Evolutionary conservation across 2,329 filamentous ascomycete genomes (phyloP).

Genomic region (Fusarium sororula): DNA sequence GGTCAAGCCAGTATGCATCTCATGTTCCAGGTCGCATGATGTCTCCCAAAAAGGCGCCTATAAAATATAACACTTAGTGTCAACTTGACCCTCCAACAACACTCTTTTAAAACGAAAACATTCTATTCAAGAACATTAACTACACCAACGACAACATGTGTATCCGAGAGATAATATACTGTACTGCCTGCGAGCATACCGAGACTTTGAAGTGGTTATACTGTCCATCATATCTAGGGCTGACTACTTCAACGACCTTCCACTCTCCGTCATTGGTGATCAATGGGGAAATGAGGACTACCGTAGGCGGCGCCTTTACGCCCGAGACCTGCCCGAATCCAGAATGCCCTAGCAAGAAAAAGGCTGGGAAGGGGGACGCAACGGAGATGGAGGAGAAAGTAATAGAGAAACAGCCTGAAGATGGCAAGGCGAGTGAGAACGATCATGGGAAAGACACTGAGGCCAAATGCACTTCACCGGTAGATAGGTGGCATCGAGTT

Average conservation of each 20-base stretch:
- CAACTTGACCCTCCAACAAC: not conserved
- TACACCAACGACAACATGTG: not conserved
- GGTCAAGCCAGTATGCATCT: accelerated
- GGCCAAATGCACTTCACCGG: not conserved
- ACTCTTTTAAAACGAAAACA: accelerated
- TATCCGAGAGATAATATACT: not conserved
- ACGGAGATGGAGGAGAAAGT: not conserved
- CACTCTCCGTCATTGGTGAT: not conserved
- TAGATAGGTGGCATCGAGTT: not conserved
- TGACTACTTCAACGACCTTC: not conserved
- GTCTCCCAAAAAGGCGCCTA: not conserved
- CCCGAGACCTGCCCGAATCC: not conserved
- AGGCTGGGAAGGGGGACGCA: not conserved
- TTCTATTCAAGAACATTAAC: accelerated
- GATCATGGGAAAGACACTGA: accelerated
- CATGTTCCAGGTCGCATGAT: accelerated
- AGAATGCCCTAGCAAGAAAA: not conserved
- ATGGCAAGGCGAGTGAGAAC: not conserved
- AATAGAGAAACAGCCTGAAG: not conserved
- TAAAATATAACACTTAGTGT: not conserved
- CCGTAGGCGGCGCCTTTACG: not conserved
- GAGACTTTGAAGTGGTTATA: not conserved
- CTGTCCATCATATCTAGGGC: not conserved
- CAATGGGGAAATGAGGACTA: not conserved
- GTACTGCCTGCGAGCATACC: not conserved